These are phyloP conservation scores for Ambrosia artemisiifolia DNA, from an alignment of 129 eudicot genomes.

Conservation along the genomic window DNA sequence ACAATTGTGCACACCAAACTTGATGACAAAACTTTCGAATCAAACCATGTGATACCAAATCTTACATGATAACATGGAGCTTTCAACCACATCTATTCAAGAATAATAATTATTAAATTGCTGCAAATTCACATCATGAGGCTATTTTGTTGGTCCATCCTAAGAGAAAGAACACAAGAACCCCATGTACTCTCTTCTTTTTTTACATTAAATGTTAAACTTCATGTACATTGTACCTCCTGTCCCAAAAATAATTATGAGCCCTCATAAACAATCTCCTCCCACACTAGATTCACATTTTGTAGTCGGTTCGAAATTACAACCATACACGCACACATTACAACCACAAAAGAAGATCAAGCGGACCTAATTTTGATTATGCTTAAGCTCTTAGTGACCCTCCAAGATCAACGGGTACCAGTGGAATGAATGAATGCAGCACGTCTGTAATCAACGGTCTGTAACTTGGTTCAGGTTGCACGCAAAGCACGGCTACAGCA, in stretches of 20 bases:
- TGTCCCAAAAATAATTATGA: conserved; percentile 23
- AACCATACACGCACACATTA: conserved; percentile 13
- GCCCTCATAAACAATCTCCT: conserved; percentile 14
- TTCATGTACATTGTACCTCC: conserved; percentile 31
- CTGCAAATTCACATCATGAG: not conserved
- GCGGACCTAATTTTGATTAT: not conserved
- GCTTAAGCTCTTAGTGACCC: conserved; percentile 60
- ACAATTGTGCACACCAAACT: conserved; percentile 7
- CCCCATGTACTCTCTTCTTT: conserved; percentile 14
- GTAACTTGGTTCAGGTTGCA: conserved; percentile 96
- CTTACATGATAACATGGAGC: conserved; percentile 24
- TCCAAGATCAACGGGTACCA: conserved; percentile 85
- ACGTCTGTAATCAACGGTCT: conserved; percentile 91
- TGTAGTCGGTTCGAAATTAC: conserved; percentile 14
- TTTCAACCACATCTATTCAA: conserved; percentile 13
- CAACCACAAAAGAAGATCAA: conserved; percentile 2
- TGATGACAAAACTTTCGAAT: conserved; percentile 4
- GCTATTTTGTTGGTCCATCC: conserved; percentile 10
- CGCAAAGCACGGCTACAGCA: conserved; percentile 93
- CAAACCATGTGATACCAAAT: conserved; percentile 15
- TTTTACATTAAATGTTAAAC: conserved; percentile 23
- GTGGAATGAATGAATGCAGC: conserved; percentile 83
- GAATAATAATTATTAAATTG: not conserved
- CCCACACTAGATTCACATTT: not conserved
- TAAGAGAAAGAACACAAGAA: conserved; percentile 15